Evolutionary conservation across 78 protist genomes (phyloP), one percentile per base, ranked within the genome.

Genomic region (Polysphondylium violaceum): DNA sequence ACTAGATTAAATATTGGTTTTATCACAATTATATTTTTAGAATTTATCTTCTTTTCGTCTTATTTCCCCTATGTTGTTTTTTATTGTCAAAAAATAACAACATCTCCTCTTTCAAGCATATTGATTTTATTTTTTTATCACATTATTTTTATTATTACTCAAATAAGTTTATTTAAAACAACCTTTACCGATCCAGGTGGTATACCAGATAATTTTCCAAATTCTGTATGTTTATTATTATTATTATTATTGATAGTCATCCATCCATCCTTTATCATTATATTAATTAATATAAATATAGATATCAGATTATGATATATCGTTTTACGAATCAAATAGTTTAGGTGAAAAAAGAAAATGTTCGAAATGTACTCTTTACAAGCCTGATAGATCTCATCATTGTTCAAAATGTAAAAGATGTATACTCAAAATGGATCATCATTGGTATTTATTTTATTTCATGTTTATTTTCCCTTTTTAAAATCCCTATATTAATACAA

Each of bases 351-450:
- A 67, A 25, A 69, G 90, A 69, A 58, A 69, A 58, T 83, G 90
- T 58, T 53, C 69, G 38, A 83, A 83, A 36, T 83, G 90, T 69
- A 6, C 3, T 12, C 55, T 55, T 23, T 38, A 44, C 40, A 83
- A 83, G 59, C 90, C 90, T 29, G 90, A 83, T 69, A 83, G 90
- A 55, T 9, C 78, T 11, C 93, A 87, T 65, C 93, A 87, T 55
- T 87, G 93, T 65, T 75, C 87, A 64, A 74, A 67, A 51, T 87
- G 93, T 75, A 87, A 87, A 69, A 88, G 87, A 73, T 90, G 95
- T 76, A 47, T 78, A 17, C 60, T 90, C 53, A 76, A 73, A 44
- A 90, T 90, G 95, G 95, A 90, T 68, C 95, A 90, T 71, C 95
- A 90, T 76, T 90, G 94, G 91, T 74, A 74, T 23, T 68, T 58